Percentiles rank a stretch among this genome's conserved stretches.
Evolutionary conservation across 108 stramenopile genomes (phyloP).

Genomic region (Chaetoceros muelleri): DNA sequence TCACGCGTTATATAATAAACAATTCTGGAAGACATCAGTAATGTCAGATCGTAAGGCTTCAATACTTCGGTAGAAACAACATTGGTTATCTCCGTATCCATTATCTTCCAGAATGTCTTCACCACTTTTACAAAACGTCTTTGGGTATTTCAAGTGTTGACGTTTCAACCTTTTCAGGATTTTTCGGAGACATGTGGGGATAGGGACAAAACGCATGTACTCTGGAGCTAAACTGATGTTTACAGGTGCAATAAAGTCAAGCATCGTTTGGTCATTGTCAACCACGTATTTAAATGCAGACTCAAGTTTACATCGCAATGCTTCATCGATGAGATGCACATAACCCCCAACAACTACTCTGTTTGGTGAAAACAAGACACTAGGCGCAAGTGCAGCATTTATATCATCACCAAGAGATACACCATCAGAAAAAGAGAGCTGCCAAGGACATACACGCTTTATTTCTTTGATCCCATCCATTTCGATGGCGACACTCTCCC

Average conservation of each 20-base stretch:
- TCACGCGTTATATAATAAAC: slow-evolving; percentile 33
- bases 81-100: not conserved
- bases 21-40: slow-evolving; percentile 29
- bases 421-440: not conserved
- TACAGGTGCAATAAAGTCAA: slow-evolving; percentile 13
- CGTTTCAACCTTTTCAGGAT: slow-evolving; percentile 25
- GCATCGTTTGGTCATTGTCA: slow-evolving; percentile 4
- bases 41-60: slow-evolving; percentile 33
- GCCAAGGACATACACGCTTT: not conserved
- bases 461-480: not conserved
- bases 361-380: not conserved
- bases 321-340: slow-evolving; percentile 10
- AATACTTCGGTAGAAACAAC: slow-evolving; percentile 33
- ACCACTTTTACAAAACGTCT: not conserved
- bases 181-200: slow-evolving; percentile 25
- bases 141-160: not conserved
- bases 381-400: not conserved
- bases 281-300: slow-evolving; percentile 7
- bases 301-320: slow-evolving; percentile 9
- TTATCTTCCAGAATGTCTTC: not conserved
- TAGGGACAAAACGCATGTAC: slow-evolving; percentile 41
- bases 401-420: not conserved
- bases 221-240: slow-evolving; percentile 34
- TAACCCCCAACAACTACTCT: not conserved
- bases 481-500: not conserved